phyloP scores from a whole-genome alignment of 2,329 filamentous ascomycete genomes.

The Aureobasidium pullulans region DNA sequence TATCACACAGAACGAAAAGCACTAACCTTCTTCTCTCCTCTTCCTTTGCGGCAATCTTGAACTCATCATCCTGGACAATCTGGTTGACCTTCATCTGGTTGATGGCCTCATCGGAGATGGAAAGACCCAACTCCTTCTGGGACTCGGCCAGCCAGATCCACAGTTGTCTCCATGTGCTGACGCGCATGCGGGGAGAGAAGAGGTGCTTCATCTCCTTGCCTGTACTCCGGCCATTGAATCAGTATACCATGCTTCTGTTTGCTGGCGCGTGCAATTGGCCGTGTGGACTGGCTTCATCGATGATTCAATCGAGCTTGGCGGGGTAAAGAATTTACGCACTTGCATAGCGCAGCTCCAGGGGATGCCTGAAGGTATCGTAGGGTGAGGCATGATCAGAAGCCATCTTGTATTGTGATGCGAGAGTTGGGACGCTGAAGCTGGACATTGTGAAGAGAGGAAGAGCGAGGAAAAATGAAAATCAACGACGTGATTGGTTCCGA shows the following conservation, averaged over 20 bases:
- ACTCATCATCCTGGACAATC: slow-evolving; percentile 41
- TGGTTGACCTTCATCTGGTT: slow-evolving; percentile 39
- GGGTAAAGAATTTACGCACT: slow-evolving; percentile 14
- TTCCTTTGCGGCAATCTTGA: slow-evolving; percentile 40
- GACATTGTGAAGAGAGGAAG: slow-evolving; percentile 14
- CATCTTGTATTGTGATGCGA: slow-evolving; percentile 15
- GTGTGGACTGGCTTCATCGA: not conserved
- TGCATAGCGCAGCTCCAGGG: slow-evolving; percentile 19
- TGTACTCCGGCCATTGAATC: slow-evolving; percentile 11
- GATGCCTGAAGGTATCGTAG: slow-evolving; percentile 19
- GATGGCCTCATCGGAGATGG: slow-evolving; percentile 59
- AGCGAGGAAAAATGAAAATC: not conserved
- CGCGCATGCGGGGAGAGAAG: slow-evolving; percentile 69
- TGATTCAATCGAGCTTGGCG: slow-evolving; percentile 7
- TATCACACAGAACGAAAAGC: not conserved
- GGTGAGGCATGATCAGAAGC: slow-evolving; percentile 12
- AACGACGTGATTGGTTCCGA: slow-evolving; percentile 4
- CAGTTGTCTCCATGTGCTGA: slow-evolving; percentile 73
- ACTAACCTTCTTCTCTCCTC: slow-evolving; percentile 34
- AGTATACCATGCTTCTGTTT: not conserved
- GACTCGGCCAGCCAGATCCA: slow-evolving; percentile 80
- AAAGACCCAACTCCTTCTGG: slow-evolving; percentile 72
- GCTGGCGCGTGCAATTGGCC: not conserved
- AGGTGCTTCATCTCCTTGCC: slow-evolving; percentile 64
- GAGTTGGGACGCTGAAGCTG: slow-evolving; percentile 13